Conservation (phyloP, 768 basidiomycete genomes). For the Candolleomyces efflorescens region DNA sequence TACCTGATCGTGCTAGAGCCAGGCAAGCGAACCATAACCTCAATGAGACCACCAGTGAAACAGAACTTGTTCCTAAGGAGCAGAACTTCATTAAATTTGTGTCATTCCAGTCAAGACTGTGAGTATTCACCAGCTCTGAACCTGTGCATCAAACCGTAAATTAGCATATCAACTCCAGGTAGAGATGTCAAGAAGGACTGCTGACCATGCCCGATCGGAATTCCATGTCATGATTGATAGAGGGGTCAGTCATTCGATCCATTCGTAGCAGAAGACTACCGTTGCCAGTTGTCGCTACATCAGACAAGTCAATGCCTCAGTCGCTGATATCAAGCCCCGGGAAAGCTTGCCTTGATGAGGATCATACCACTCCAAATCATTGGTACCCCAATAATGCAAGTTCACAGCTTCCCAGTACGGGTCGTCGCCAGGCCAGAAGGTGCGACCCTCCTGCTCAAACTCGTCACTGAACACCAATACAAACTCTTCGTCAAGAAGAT, state of each 20-base stretch:
- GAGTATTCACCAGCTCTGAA: slow-evolving; percentile 29
- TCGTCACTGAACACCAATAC: slow-evolving; percentile 77
- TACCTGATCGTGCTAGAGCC: slow-evolving; percentile 22
- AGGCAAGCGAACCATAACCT: slow-evolving; percentile 25
- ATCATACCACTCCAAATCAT: slow-evolving; percentile 79
- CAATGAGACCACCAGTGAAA: slow-evolving; percentile 75
- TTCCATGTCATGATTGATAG: slow-evolving; percentile 59
- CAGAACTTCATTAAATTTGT: not conserved
- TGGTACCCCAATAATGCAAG: slow-evolving; percentile 67
- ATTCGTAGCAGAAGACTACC: slow-evolving; percentile 76
- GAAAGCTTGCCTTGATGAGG: slow-evolving; percentile 39
- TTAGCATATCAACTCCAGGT: not conserved
- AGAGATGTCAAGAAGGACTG: slow-evolving; percentile 6
- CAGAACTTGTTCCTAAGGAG: slow-evolving; percentile 55
- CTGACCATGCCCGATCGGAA: slow-evolving; percentile 53
- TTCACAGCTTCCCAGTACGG: slow-evolving; percentile 60
- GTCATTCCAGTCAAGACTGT: not conserved
- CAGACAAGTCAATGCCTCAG: not conserved
- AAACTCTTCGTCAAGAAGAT: slow-evolving; percentile 46
- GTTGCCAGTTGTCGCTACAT: slow-evolving; percentile 54
- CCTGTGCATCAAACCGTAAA: slow-evolving; percentile 14
- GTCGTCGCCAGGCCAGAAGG: slow-evolving; percentile 68
- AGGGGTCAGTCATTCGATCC: slow-evolving; percentile 35
- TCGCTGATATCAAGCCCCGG: not conserved
- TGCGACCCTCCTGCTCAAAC: slow-evolving; percentile 69